Conservation (phyloP, 2,329 filamentous ascomycete genomes). For the Diplodia sapinea region DNA sequence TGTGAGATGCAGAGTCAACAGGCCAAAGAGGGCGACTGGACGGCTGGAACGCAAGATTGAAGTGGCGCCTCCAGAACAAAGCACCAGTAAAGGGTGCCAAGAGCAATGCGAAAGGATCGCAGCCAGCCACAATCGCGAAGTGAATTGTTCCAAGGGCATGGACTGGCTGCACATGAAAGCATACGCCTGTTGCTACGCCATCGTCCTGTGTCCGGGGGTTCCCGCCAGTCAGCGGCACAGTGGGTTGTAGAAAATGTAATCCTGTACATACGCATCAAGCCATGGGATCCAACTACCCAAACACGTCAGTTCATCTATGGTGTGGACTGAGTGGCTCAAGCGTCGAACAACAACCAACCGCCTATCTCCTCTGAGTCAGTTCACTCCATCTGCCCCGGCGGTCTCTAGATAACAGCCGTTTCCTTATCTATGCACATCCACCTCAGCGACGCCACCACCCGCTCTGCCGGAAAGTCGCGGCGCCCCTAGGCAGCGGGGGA, state of each 20-base stretch:
- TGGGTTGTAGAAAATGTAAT: too few relatives aligned
- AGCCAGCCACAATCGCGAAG: not conserved
- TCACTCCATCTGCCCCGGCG: not conserved
- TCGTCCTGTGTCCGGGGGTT: not conserved
- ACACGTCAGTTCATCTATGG: not conserved
- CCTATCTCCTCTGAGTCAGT: conserved; percentile 3
- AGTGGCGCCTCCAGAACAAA: not conserved
- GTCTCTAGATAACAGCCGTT: conserved; percentile 4
- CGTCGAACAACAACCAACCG: not conserved
- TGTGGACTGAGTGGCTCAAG: not conserved
- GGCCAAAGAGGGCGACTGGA: not conserved
- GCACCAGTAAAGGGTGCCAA: not conserved
- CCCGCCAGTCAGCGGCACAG: too few relatives aligned
- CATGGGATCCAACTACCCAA: too few relatives aligned
- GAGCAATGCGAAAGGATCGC: not conserved
- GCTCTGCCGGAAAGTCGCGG: not conserved
- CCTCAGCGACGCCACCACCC: conserved; percentile 6
- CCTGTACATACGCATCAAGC: too few relatives aligned
- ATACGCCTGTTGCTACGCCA: not conserved
- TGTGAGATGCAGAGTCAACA: not conserved
- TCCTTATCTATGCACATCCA: conserved; percentile 15
- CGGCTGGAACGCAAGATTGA: not conserved
- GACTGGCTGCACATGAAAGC: not conserved
- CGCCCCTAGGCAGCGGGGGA: not conserved
- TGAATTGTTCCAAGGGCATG: not conserved